Percentiles rank a stretch among this genome's conserved stretches.
phyloP scores from a whole-genome alignment of 331 rosid genomes.

The Rosa hybrid region DNA sequence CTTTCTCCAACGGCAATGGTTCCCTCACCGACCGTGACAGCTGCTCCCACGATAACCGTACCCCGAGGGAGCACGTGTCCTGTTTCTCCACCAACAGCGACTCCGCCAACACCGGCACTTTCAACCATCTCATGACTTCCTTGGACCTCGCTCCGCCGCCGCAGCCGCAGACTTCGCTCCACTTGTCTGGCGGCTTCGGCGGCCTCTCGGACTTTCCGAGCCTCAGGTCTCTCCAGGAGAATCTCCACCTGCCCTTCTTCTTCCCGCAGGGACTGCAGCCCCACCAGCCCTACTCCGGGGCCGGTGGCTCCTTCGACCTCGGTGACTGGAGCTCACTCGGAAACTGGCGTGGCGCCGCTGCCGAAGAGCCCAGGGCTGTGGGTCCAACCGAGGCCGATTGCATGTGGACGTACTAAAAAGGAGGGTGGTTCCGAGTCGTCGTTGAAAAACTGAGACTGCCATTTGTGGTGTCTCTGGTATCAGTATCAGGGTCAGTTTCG shows the following conservation, averaged over 20 bases:
- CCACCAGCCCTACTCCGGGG: conserved; percentile 12
- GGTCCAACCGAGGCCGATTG: conserved; percentile 68
- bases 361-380: conserved; percentile 42
- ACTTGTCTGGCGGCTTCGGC: conserved; percentile 43
- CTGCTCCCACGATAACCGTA: conserved; percentile 54
- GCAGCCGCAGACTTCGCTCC: conserved; percentile 6
- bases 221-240: conserved; percentile 80
- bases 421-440: not conserved
- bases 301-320: conserved; percentile 9
- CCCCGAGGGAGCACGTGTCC: conserved; percentile 97
- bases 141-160: conserved; percentile 38
- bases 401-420: conserved; percentile 78
- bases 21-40: conserved; percentile 45
- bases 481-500: conserved; percentile 5
- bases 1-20: conserved; percentile 14
- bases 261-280: conserved; percentile 26
- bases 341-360: conserved; percentile 33
- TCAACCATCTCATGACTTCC: conserved; percentile 24
- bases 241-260: conserved; percentile 69
- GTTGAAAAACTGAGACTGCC: not conserved
- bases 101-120: conserved; percentile 23
- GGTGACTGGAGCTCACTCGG: conserved; percentile 31
- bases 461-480: conserved; percentile 6
- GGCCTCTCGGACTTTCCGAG: conserved; percentile 73
- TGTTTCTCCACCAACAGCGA: conserved; percentile 89